Evolutionary conservation across 148 eudicot species (phyloP), one percentile per base, ranked within the genome.

Genomic region (Persicaria maculosa): DNA sequence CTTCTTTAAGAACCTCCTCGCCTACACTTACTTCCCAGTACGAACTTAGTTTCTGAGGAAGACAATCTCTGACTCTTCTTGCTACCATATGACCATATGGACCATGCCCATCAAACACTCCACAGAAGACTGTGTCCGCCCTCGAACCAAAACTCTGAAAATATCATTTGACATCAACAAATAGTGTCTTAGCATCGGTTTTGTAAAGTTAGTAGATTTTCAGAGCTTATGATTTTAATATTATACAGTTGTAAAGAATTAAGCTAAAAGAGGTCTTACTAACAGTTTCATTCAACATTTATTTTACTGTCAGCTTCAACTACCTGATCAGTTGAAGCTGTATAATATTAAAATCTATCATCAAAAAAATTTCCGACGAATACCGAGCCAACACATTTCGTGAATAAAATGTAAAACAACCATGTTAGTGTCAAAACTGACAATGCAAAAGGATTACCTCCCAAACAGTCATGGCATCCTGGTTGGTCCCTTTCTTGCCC

Each of bases 391-490:
- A 31, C 40, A 31, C 40, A 31, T 31, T 31, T 31, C 40, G 40
- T 31, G 40, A 31, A 31, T 31, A 31, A 1, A 31, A 31, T 31
- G 40, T 31, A 3, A 31, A 31, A 31, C 1, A 31, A 31, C 40
- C 40, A 31, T 31, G 40, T 31, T 31, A 31, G 40, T 31, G 52
- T 10, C 52, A 57, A 2, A 3, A 25, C 9, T 62, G 12, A 62
- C 68, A 31, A 65, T 20, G 17, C 25, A 64, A 50, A n/a, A 7
- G 15, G 57, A 17, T 61, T 58, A 93, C 98, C 98, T 93, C 98
- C 98, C 98, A 94, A 75, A 94, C 96, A 83, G 92, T 76, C 98
- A 94, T 94, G 72, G 98, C 98, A 90, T 94, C 98, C 85, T 94
- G 98, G 79, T 91, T 94, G 58, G 92, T 87, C 68, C 98, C 98